phyloP scores from a whole-genome alignment of 2,329 filamentous ascomycete genomes.

The Colletotrichum sp. region DNA sequence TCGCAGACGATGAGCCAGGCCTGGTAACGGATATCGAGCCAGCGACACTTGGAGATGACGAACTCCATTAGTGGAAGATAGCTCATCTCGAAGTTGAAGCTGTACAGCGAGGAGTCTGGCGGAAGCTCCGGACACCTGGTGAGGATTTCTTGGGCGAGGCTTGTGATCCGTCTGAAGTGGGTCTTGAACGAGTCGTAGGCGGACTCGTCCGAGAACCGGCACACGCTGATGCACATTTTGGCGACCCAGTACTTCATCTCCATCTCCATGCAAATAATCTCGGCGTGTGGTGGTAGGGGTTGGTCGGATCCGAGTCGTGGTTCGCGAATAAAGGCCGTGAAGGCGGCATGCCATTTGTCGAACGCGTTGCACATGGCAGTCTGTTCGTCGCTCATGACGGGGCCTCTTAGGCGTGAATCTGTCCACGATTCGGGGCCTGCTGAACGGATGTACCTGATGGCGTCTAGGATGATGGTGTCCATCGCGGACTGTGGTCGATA shows the following conservation, averaged over 20 bases:
- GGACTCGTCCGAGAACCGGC: conserved; percentile 9
- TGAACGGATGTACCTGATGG: conserved; percentile 4
- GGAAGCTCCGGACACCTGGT: neutral
- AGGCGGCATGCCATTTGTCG: conserved; percentile 13
- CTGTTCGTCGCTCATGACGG: conserved; percentile 5
- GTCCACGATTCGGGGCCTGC: conserved; percentile 7
- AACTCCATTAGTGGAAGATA: conserved; percentile 14
- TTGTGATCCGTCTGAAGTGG: neutral
- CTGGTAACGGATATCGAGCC: conserved; percentile 13
- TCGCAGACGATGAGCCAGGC: conserved; percentile 3
- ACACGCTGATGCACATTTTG: conserved; percentile 13
- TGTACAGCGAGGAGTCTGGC: neutral
- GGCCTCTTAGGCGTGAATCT: conserved; percentile 11
- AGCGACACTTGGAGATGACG: conserved; percentile 16
- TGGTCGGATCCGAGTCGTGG: neutral
- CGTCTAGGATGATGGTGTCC: conserved; percentile 14
- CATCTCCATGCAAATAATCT: conserved; percentile 2
- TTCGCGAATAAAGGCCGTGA: neutral
- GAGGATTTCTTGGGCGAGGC: neutral
- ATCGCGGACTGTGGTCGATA: conserved; percentile 10
- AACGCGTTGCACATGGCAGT: neutral
- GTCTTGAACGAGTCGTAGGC: conserved; percentile 14
- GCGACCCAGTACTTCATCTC: conserved; percentile 17
- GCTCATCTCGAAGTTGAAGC: conserved; percentile 8
- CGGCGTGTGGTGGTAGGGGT: neutral